Evolutionary conservation across 371 early-diverging fungal species (phyloP), one percentile per base, ranked within the genome.

Genomic region (Fennellomyces sp.): DNA sequence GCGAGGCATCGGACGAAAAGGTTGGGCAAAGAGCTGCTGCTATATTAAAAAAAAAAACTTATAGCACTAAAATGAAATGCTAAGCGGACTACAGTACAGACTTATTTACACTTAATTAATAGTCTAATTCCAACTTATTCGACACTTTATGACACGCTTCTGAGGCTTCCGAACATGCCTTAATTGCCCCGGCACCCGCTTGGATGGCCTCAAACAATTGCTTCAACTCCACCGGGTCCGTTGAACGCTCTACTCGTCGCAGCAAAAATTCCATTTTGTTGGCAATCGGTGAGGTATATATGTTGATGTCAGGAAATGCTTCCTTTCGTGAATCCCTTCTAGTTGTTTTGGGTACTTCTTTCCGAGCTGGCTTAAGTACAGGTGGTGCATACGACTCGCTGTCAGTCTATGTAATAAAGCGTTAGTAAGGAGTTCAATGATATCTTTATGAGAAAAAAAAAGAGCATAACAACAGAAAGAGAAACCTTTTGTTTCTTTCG

Each of bases 181-280:
- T 41, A 3, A 73, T 65, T 7, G 76, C 76, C 0, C 38, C 36
- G 7, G 73, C 73, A 28, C 73, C 73, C 11, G 65, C 56, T 47
- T 64, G 61, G 26, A 76, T 70, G 6, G 71, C 58, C 25, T 73
- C 64, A 49, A 76, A 76, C 12, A 76, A 21, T 2, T 55, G 19
- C 15, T 33, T 52, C 3, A 73, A 49, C 28, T 66, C 63, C 0
- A n/a, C 17, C 11, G 73, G 67, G 61, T 73, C 71, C 28, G 65
- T 47, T 1, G 60, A 41, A 6, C 3, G 2, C 35, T 63, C 41
- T 3, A 69, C 60, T 36, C 47, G 60, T 23, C 61, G 42, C n/a
- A 62, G 55, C 50, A 76, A 28, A 8, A 17, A 15, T 10, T 31
- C 41, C 13, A 59, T 19, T 26, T 59, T 59, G 19, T 45, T 8